A percentile compares a stretch with the other conserved stretches of the same genome.
These are phyloP conservation scores for Podospora australis DNA, from an alignment of 495 filamentous ascomycete species.

Conservation along the genomic window DNA sequence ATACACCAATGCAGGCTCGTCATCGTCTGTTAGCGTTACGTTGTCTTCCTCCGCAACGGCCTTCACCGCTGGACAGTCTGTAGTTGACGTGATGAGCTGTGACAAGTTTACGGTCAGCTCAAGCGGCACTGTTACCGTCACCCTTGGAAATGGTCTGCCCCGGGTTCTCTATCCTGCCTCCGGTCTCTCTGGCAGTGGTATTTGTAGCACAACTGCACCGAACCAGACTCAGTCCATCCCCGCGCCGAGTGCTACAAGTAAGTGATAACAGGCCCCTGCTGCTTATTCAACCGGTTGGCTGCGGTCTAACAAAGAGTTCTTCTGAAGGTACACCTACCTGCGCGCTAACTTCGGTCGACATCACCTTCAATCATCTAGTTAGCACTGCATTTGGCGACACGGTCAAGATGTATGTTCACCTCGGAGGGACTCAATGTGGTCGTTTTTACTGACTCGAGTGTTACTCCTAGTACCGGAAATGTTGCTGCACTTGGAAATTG, in stretches of 20 bases:
- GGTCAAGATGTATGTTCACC: conserved; percentile 41
- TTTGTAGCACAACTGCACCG: too few relatives aligned
- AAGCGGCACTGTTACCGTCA: conserved; percentile 39
- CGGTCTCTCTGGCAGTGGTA: conserved; percentile 30
- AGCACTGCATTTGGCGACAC: conserved; percentile 51
- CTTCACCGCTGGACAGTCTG: conserved; percentile 29
- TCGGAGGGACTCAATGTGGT: neutral
- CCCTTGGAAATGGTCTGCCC: conserved; percentile 45
- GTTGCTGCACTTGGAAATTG: conserved; percentile 51
- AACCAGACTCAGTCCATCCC: too few relatives aligned
- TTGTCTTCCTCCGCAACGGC: conserved; percentile 36
- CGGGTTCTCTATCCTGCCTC: conserved; percentile 41
- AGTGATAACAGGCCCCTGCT: conserved; percentile 10
- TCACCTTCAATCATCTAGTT: conserved; percentile 54
- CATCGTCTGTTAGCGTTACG: conserved; percentile 39
- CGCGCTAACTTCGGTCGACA: conserved; percentile 37
- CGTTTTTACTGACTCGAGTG: neutral
- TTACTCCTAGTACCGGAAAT: conserved; percentile 37
- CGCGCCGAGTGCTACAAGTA: too few relatives aligned
- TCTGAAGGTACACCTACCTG: conserved; percentile 28
- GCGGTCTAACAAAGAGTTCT: neutral
- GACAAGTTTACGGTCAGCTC: conserved; percentile 35
- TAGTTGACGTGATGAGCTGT: conserved; percentile 50
- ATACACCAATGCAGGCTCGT: conserved; percentile 53
- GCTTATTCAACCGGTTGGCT: neutral